Evolutionary conservation across 805 yeast species (phyloP), one percentile per base, ranked within the genome.

Genomic region (Starmerella sp.): DNA sequence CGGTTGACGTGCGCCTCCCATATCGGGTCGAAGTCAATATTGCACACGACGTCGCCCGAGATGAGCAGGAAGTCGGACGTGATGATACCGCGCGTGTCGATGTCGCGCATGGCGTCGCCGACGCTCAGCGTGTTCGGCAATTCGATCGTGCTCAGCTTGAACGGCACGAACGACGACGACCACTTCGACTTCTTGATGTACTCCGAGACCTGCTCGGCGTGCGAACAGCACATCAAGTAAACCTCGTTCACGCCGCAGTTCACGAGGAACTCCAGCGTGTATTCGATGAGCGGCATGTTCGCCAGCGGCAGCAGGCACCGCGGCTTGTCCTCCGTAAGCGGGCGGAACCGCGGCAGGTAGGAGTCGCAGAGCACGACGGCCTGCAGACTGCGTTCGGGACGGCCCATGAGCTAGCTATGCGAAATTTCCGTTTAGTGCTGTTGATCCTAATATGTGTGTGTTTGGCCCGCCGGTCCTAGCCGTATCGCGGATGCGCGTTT

Each of bases 61-160:
- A 93, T 86, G 38, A 93, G 75, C 54, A 93, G 72, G 65, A 93
- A 93, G 69, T 93, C 98, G 13, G 95, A 90, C 1, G 86, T 81
- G 51, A 93, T 86, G 55, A 91, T 73, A 6, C 96, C 96, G 63
- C 95, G 76, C 57, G 86, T 83, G 68, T 93, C 98, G 56, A 93
- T 73, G 66, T 91, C 97, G 68, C 98, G 78, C 95, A 93, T 86
- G 22, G 95, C 95, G 71, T 93, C 98, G 61, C 98, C 98, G 10
- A 91, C 95, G 31, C 95, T 86, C 68, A 90, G 74, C 10, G 93
- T 82, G 68, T 91, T 96, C 48, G 88, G 80, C 29, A 95, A 81
- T 75, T 86, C 78, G 52, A 91, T 79, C 3, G 95, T 84, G 48
- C 81, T 79, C 46, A 93, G 77, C 54, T 79, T 78, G 69, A 93